Percentiles rank a stretch among this genome's conserved stretches.
These are phyloP conservation scores for Penicillium palitans DNA, from an alignment of 2,329 filamentous ascomycete genomes.

Conservation along the genomic window DNA sequence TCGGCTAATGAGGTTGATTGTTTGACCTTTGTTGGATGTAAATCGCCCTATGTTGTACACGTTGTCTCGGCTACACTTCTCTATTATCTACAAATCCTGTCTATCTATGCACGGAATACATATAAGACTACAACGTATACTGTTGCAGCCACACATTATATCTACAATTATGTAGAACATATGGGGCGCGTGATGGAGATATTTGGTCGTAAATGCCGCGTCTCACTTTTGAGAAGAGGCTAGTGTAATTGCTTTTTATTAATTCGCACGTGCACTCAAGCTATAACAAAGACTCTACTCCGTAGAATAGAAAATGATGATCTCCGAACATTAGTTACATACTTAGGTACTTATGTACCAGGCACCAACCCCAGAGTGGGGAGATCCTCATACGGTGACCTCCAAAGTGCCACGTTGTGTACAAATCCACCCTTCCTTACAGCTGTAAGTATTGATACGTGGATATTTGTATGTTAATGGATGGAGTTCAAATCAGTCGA, in stretches of 20 bases:
- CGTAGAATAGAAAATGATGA: background rate
- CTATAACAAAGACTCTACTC: background rate
- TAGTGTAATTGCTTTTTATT: background rate
- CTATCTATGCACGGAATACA: background rate
- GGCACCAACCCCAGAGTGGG: conserved; percentile 16
- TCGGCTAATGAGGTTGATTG: background rate
- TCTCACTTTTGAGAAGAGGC: background rate
- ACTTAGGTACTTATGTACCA: background rate
- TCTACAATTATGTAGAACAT: background rate
- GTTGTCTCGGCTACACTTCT: conserved; percentile 11
- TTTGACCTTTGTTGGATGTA: conserved; percentile 18
- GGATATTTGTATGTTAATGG: background rate
- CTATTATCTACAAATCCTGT: background rate
- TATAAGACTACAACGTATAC: background rate
- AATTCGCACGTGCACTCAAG: background rate
- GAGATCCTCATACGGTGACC: conserved; percentile 12
- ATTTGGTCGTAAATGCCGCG: background rate
- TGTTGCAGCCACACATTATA: background rate
- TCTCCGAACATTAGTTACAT: background rate
- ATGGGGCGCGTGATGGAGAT: background rate
- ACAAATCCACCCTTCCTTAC: background rate
- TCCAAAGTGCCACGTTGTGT: background rate
- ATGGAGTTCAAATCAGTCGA: background rate
- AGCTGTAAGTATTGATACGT: background rate
- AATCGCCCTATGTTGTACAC: conserved; percentile 1